phyloP scores from a whole-genome alignment of 2,329 filamentous ascomycete genomes.

The Exophiala sideris region DNA sequence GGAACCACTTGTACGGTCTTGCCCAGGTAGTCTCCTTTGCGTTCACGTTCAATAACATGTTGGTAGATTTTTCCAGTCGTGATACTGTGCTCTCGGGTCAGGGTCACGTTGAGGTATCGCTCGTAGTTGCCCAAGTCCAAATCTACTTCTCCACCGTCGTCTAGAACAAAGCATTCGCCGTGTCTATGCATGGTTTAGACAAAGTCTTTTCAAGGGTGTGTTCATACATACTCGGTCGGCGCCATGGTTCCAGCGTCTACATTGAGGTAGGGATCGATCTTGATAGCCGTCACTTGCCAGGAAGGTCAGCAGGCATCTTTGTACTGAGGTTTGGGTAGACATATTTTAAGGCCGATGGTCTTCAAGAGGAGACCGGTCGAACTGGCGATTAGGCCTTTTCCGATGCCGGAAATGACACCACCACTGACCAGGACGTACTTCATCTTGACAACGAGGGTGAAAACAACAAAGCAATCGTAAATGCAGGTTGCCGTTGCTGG shows the following conservation, averaged over 20 bases:
- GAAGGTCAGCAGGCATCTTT: background rate
- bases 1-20: conserved; percentile 88
- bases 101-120: conserved; percentile 75
- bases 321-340: background rate
- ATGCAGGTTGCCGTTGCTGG: conserved; percentile 26
- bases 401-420: conserved; percentile 54
- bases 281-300: conserved; percentile 58
- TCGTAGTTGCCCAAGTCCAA: conserved; percentile 75
- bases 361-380: conserved; percentile 74
- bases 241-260: conserved; percentile 72
- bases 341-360: conserved; percentile 66
- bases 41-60: conserved; percentile 74
- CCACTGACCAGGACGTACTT: conserved; percentile 79
- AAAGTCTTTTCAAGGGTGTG: background rate
- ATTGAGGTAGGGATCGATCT: conserved; percentile 62
- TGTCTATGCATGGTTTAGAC: conserved; percentile 52
- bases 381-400: conserved; percentile 67
- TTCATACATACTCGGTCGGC: conserved; percentile 54
- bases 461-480: conserved; percentile 5
- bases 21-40: conserved; percentile 75
- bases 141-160: conserved; percentile 75
- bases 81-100: conserved; percentile 89
- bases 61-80: conserved; percentile 96
- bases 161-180: conserved; percentile 84
- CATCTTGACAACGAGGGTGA: conserved; percentile 46